Evolutionary conservation across 495 filamentous ascomycete genomes (phyloP).

Genomic region (Aspergillus diversus): DNA sequence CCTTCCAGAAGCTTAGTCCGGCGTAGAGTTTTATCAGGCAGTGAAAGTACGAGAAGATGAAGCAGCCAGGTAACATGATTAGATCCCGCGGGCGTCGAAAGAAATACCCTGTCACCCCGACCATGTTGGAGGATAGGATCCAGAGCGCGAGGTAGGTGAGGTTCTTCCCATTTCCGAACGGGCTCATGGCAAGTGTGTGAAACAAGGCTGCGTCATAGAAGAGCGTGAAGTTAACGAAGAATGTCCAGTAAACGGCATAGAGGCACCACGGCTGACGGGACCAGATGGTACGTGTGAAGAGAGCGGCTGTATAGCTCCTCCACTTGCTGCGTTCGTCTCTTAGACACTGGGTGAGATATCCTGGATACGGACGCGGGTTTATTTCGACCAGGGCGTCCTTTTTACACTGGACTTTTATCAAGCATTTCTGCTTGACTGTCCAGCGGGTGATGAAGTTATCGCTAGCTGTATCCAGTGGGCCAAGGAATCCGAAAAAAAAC

Average conservation of each 20-base stretch:
- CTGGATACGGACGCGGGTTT: constrained; percentile 56
- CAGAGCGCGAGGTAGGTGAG: constrained; percentile 29
- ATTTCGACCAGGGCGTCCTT: constrained; percentile 61
- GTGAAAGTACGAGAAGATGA: constrained; percentile 65
- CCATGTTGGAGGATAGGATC: constrained; percentile 57
- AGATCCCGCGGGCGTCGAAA: constrained; percentile 60
- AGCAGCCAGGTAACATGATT: constrained; percentile 54
- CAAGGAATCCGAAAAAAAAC: constrained; percentile 48
- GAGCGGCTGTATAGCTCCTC: constrained; percentile 61
- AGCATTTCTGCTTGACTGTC: constrained; percentile 57
- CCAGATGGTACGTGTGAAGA: constrained; percentile 55
- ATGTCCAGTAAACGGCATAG: constrained; percentile 63
- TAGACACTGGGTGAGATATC: constrained; percentile 62
- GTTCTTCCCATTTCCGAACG: not conserved
- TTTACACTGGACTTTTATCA: constrained; percentile 65
- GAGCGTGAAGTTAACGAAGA: constrained; percentile 62
- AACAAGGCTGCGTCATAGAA: constrained; percentile 56
- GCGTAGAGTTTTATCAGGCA: constrained; percentile 66
- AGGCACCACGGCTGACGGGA: constrained; percentile 61
- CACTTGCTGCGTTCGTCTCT: constrained; percentile 69
- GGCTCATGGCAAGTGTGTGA: constrained; percentile 19
- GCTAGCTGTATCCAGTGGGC: constrained; percentile 62
- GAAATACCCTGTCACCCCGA: constrained; percentile 65
- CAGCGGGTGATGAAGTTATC: constrained; percentile 73
- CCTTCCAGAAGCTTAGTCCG: constrained; percentile 52